Evolutionary conservation across 2,329 filamentous ascomycete genomes (phyloP).

Genomic region (Botrytis fabae): DNA sequence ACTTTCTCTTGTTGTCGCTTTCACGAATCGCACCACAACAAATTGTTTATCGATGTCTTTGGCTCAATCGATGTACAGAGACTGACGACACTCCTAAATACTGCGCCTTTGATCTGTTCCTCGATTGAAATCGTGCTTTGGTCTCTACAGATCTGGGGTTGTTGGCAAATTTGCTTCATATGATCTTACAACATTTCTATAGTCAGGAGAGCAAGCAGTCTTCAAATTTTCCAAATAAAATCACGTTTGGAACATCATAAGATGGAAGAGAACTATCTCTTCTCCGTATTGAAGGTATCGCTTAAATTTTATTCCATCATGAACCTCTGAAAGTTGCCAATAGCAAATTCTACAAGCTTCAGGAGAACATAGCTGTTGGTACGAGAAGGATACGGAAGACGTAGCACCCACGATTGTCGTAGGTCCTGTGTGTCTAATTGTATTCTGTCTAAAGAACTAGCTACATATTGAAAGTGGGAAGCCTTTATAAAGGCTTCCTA

Average conservation of each 20-base stretch:
- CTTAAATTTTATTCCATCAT: neutral
- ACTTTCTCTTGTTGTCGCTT: neutral
- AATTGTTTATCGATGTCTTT: neutral
- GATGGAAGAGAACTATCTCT: neutral
- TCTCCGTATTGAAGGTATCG: neutral
- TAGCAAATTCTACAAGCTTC: no score
- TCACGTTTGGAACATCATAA: neutral
- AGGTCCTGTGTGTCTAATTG: no score
- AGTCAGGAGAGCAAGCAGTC: neutral
- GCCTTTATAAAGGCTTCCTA: no score
- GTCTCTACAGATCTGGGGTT: neutral
- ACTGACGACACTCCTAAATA: no score
- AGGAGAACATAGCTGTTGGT: neutral
- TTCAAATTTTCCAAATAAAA: neutral
- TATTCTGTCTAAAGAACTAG: no score
- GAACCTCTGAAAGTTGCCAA: no score
- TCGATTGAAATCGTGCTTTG: neutral
- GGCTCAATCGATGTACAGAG: neutral
- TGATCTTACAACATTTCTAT: fast-evolving
- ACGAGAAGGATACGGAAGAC: no score
- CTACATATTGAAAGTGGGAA: no score
- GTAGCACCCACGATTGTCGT: no score
- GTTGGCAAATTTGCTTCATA: neutral
- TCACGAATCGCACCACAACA: neutral
- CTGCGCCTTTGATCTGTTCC: neutral